Percentiles rank a stretch among this genome's conserved stretches.
These are phyloP conservation scores for Geranium rotundifolium DNA, from an alignment of 345 rosid genomes.

Conservation along the genomic window DNA sequence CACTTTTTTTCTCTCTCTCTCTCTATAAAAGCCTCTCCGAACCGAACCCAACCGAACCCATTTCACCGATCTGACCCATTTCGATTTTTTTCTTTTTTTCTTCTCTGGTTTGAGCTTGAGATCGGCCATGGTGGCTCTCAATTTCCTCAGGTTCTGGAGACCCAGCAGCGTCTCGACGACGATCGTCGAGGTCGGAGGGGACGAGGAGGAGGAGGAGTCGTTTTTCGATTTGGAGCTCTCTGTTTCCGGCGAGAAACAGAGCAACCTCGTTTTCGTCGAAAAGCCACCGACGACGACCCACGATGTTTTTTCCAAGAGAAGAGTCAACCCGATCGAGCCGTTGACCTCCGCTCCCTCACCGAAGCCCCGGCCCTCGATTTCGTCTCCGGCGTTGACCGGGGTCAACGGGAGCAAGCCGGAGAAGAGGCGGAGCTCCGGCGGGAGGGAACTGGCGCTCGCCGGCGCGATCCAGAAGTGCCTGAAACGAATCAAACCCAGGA, in stretches of 20 bases:
- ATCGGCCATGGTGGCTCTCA: slow-evolving; percentile 52
- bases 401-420: too few relatives aligned
- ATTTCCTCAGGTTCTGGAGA: slow-evolving; percentile 49
- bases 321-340: slow-evolving; percentile 58
- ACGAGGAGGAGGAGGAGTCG: slow-evolving; percentile 68
- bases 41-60: too few relatives aligned
- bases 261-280: too few relatives aligned
- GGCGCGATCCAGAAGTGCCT: slow-evolving; percentile 37
- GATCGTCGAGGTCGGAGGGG: neutral
- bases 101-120: neutral
- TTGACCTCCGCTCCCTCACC: slow-evolving; percentile 11
- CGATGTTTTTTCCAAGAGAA: slow-evolving; percentile 43
- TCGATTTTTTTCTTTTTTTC: too few relatives aligned
- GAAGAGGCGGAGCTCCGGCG: slow-evolving; percentile 13
- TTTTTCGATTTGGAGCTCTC: slow-evolving; percentile 80
- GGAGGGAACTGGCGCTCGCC: slow-evolving; percentile 19
- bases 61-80: too few relatives aligned
- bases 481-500: slow-evolving; percentile 30
- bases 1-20: too few relatives aligned
- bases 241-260: slow-evolving; percentile 17
- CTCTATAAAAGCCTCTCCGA: too few relatives aligned
- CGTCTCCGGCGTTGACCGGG: too few relatives aligned
- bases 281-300: too few relatives aligned
- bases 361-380: slow-evolving; percentile 55
- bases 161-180: slow-evolving; percentile 22